Evolutionary conservation across 768 basidiomycete species (phyloP), one percentile per base, ranked within the genome.

Genomic region (Mycena rosella): DNA sequence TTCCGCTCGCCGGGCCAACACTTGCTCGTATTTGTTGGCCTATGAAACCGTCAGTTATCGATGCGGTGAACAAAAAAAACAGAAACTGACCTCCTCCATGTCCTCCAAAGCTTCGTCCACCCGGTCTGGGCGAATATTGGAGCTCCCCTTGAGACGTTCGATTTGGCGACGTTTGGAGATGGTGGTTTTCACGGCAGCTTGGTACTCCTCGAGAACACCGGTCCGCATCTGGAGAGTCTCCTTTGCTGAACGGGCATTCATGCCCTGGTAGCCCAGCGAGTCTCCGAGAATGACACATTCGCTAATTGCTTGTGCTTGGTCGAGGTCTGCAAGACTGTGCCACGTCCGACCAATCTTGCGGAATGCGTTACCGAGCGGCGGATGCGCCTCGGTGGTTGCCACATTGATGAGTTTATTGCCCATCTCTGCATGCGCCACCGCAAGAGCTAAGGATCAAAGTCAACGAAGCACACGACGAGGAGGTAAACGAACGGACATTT

Each of bases 231-330:
- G 87, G 11, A 99, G 80, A 0, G 98, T 96, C 78, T 97, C 96
- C 78, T 98, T 98, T 2, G 98, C 98, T 22, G 96, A 95, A 49
- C 93, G 87, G n/a, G 98, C 96, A 74, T 99, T 99, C 81, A 96
- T 85, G 22, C 96, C 94, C 78, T 99, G 96, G 79, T 99, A 99
- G 2, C 96, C 96, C 58, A 99, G 82, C 0, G 95, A 92, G 79
- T 99, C 98, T n/a, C 96, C 96, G 29, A 99, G 80, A 47, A 98
- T 91, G 30, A 99, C 95, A 72, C 94, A 95, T 85, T 98, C 97
- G 73, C 93, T 96, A 67, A 96, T 93, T 34, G 95, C 90, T 79
- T 98, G 95, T 4, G 95, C 93, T 68, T 94, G 92, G 71, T 95
- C 92, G 64, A 98, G 86, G 75, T 96, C 96, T 3, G 95, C 90